Base-by-base conservation (phyloP, 2,329 filamentous ascomycete genomes). In the Fusarium lateritium region DNA sequence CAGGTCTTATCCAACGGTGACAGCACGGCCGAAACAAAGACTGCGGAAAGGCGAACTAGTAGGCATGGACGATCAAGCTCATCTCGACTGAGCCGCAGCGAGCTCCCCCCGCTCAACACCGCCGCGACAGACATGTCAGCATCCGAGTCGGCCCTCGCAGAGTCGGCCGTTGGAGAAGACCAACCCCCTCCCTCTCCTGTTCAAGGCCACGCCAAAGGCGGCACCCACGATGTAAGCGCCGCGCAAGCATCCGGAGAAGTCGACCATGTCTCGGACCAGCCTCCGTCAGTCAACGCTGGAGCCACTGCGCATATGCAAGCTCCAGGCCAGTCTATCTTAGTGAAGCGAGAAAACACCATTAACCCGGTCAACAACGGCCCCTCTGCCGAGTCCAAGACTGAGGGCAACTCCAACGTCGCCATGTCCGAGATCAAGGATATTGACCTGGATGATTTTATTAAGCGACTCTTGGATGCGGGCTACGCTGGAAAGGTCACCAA, bases 401-500 rank as follows among this genome's bases (percentile, higher is more conserved):
- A 90, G 46, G 78, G 81, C 5, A 79, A 79, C 56, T 77, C 81
- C 9, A 84, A 82, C 56, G 92, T 97, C 80, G 92, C 93, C 67
- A 97, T 98, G 86, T 90, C 92, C 56, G 93, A 97, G 22, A 88
- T 98, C 76, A 97, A 97, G 79, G 89, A 94, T 36, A 93, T 96
- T 72, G 96, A 99, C 78, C 85, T 99, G 31, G 96, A 99, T 77
- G 96, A 99, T 77, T 98, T 97, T 85, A 99, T 99, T 77, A 94
- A 94, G 75, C 90, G 96, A 43, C 87, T 99, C 43, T 84, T 99
- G 55, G 96, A 99, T 79, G 95, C 96, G 11, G 96, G 93, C 14
- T 99, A 99, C 77, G 92, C 94, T 44, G 94, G 94, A 70, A 99
- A 99, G 81, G 93, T 98, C 73, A 98, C 96, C 67, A 99, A 99